These are phyloP conservation scores for Chloris gayana DNA, from an alignment of 176 grass and related monocot species.

Conservation along the genomic window DNA sequence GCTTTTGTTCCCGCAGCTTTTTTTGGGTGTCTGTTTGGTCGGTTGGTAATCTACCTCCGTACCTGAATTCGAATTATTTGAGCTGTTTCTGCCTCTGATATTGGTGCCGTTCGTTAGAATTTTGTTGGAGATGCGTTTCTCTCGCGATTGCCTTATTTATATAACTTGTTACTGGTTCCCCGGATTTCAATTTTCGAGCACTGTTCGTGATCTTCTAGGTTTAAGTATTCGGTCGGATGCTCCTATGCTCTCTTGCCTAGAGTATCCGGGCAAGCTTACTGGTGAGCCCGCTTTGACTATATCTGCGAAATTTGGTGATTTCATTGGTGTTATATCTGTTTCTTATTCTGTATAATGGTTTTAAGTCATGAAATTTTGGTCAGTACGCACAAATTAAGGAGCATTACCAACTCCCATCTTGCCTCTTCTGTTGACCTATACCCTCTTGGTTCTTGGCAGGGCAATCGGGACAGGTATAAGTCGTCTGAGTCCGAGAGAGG, in stretches of 20 bases:
- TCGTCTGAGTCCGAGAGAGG: conserved; percentile 18
- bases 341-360: neutral
- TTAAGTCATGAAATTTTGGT: neutral
- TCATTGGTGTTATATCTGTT: neutral
- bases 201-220: conserved; percentile 4
- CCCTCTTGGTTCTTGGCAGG: neutral
- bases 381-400: neutral
- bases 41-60: conserved; percentile 21
- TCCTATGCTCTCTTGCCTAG: conserved; percentile 1
- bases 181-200: neutral
- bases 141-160: neutral
- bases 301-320: neutral
- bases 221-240: neutral
- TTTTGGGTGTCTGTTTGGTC: conserved; percentile 7
- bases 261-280: neutral
- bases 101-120: conserved; percentile 12
- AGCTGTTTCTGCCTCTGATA: no score
- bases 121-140: conserved; percentile 9
- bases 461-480: neutral
- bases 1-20: neutral
- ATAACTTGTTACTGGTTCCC: neutral
- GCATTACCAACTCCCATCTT: neutral
- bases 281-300: conserved; percentile 16
- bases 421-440: neutral
- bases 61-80: conserved; percentile 21